Base-by-base conservation (phyloP, 495 filamentous ascomycete species). In the Xylaria flabelliformis region DNA sequence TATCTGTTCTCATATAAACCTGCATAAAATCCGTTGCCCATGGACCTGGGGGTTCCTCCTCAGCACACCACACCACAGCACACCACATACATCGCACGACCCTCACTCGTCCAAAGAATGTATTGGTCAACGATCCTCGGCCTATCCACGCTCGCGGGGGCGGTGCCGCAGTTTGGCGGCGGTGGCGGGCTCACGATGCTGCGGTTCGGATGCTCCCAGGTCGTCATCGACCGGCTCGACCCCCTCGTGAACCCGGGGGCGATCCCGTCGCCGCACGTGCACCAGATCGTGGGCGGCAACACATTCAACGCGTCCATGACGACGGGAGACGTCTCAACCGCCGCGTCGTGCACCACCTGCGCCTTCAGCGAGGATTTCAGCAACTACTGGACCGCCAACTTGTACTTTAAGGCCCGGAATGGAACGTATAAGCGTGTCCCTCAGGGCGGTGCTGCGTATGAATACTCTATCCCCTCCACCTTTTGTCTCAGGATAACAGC, bases 341-440 rank as follows among this genome's bases (percentile, higher is more conserved):
- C 75, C 13, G 80, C 83, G 12, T 74, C 55, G 13, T 85, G 83
- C 77, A 85, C 83, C 0, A 81, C 80, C 1, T 85, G 83, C 72
- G 78, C 76, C 41, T 85, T 85, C 69, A 74, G 79, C 34, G 79
- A 85, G 70, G 83, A 85, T 67, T 79, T 84, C 64, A 81, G 78
- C 68, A 86, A 86, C 80, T 87, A 87, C 82, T 87, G 85, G 85
- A 86, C 85, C 0, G 85, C 85, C 55, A 82, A 81, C 77, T 74
- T 87, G 59, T 87, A 86, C 79, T 87, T 86, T 79, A 81, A 81
- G 73, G 84, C 85, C 9, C 80, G 80, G 34, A 87, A 87, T 74
- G 85, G 85, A 36, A 84, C 79, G 21, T 86, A 82, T 78, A 83
- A 86, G 77, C 85, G 85, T 26, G 83, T 87, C 17, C 81, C 83